A percentile compares a stretch with the other conserved stretches of the same genome.
Conservation (phyloP, 768 basidiomycete species). For the Nidularia sp. region DNA sequence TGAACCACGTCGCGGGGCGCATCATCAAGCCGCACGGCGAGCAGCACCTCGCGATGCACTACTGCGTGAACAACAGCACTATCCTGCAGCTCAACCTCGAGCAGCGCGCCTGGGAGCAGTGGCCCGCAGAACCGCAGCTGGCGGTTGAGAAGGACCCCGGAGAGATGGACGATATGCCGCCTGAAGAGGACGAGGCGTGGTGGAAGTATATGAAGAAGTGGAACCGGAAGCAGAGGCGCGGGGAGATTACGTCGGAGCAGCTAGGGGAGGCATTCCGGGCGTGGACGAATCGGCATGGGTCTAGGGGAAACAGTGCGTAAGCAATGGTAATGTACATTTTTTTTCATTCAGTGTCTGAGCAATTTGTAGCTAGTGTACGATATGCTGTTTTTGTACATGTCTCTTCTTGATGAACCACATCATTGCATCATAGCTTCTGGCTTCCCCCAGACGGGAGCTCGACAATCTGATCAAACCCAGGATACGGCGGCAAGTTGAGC, state of each 20-base stretch:
- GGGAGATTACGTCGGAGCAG: constrained; percentile 15
- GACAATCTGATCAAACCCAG: constrained; percentile 78
- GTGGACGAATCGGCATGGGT: constrained; percentile 5
- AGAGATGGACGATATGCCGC: constrained; percentile 9
- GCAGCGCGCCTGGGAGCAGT: constrained; percentile 13
- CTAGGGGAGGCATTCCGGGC: constrained; percentile 11
- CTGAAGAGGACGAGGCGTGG: constrained; percentile 11
- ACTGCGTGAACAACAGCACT: constrained; percentile 3
- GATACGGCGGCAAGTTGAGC: constrained; percentile 81
- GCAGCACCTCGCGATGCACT: constrained; percentile 12
- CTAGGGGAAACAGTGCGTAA: neutral
- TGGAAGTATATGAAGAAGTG: constrained; percentile 21
- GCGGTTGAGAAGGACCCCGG: constrained; percentile 19
- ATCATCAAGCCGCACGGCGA: constrained; percentile 10
- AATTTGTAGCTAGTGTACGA: no score
- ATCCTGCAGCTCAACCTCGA: constrained; percentile 6
- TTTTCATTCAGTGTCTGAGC: no score
- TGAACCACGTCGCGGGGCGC: constrained; percentile 24
- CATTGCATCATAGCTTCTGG: neutral
- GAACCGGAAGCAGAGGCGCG: constrained; percentile 17
- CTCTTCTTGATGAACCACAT: no score
- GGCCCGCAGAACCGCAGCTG: constrained; percentile 14
- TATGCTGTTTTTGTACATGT: no score
- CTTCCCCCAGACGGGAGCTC: constrained; percentile 44
- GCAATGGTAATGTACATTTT: no score